These are phyloP conservation scores for Orbilia oligospora DNA, from an alignment of 2,329 filamentous ascomycete genomes.

Conservation along the genomic window DNA sequence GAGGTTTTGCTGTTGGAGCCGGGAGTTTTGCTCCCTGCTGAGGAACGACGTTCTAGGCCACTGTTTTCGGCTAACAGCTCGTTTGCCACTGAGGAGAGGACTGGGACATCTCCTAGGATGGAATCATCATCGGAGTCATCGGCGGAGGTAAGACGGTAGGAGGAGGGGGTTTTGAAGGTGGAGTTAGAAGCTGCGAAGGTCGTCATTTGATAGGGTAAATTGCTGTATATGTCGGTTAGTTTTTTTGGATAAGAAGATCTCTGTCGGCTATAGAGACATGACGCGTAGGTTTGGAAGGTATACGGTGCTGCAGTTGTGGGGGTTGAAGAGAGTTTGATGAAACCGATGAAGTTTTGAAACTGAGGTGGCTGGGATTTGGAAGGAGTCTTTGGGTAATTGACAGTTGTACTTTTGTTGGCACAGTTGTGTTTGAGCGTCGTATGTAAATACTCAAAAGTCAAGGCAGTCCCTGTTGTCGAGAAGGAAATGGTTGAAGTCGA, in stretches of 20 bases:
- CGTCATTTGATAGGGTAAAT: slow-evolving; percentile 45
- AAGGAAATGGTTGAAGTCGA: slow-evolving; percentile 24
- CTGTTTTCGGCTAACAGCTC: slow-evolving; percentile 56
- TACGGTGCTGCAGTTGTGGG: slow-evolving; percentile 21
- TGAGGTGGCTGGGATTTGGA: slow-evolving; percentile 20
- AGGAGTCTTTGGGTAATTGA: slow-evolving; percentile 12
- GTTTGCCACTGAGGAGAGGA: slow-evolving; percentile 58
- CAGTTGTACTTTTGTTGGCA: slow-evolving; percentile 13
- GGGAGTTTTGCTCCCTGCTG: slow-evolving; percentile 49
- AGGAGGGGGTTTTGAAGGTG: slow-evolving; percentile 55
- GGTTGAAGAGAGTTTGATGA: slow-evolving; percentile 27
- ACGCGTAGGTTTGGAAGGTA: slow-evolving; percentile 40
- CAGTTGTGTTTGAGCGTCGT: slow-evolving; percentile 6
- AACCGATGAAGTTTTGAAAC: slow-evolving; percentile 13
- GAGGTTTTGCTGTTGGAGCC: slow-evolving; percentile 58
- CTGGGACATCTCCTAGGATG: slow-evolving; percentile 52
- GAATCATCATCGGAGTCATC: slow-evolving; percentile 58
- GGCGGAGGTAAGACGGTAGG: slow-evolving; percentile 47
- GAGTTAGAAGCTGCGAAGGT: slow-evolving; percentile 46
- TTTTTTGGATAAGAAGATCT: slow-evolving; percentile 15
- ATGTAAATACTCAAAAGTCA: neutral
- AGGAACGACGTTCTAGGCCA: slow-evolving; percentile 45
- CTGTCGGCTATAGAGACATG: slow-evolving; percentile 59
- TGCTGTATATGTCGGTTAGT: slow-evolving; percentile 42
- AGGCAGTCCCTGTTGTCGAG: slow-evolving; percentile 6